Conservation (phyloP, 495 filamentous ascomycete genomes). For the Paragyromitra xinjiangensis region DNA sequence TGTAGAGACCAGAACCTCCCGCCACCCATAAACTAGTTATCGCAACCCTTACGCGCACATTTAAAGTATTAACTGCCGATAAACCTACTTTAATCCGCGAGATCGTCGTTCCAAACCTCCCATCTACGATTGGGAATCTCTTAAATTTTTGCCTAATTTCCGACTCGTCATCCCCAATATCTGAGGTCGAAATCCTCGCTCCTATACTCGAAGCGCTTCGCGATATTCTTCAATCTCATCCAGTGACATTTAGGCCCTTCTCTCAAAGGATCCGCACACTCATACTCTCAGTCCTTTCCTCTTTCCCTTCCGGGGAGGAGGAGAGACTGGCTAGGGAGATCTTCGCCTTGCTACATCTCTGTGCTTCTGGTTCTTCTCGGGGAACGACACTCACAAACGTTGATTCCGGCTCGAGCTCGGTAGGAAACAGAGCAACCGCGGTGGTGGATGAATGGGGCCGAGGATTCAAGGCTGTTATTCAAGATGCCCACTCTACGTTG, state of each 20-base stretch:
- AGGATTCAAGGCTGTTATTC: constrained; percentile 34
- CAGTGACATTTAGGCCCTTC: constrained; percentile 56
- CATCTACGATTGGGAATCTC: constrained; percentile 43
- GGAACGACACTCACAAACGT: constrained; percentile 7
- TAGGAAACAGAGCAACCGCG: constrained; percentile 46
- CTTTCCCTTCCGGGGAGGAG: constrained; percentile 11
- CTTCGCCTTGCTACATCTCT: constrained; percentile 46
- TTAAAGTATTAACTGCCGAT: constrained; percentile 45
- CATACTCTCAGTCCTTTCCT: constrained; percentile 39
- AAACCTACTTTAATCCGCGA: constrained; percentile 54
- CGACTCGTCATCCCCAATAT: neutral
- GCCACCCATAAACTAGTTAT: constrained; percentile 45
- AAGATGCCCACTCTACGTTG: constrained; percentile 40
- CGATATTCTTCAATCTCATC: constrained; percentile 49
- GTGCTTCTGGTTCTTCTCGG: constrained; percentile 36
- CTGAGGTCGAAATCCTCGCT: constrained; percentile 19
- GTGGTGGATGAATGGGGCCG: constrained; percentile 53
- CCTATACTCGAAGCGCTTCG: constrained; percentile 48
- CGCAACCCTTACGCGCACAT: constrained; percentile 45
- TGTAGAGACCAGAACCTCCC: constrained; percentile 53
- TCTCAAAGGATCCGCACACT: constrained; percentile 28
- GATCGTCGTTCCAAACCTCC: constrained; percentile 55
- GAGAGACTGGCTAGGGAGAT: constrained; percentile 48
- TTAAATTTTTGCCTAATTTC: constrained; percentile 32
- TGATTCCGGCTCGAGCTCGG: neutral